phyloP scores from a whole-genome alignment of 495 filamentous ascomycete species.

The Penicillium coprophilum region DNA sequence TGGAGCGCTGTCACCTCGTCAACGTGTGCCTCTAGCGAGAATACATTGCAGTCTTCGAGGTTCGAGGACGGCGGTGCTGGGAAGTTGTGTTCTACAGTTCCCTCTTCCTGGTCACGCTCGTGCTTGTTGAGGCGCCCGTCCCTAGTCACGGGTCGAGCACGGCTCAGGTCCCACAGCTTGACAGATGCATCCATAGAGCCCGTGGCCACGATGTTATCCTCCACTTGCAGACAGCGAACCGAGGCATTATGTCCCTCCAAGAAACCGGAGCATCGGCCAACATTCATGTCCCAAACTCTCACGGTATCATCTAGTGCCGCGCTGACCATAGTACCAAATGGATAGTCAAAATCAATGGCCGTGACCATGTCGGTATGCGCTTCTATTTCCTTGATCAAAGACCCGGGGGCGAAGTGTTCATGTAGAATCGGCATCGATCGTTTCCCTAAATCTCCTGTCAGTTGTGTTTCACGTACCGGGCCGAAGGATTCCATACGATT shows the following conservation, averaged over 20 bases:
- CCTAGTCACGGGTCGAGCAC: slow-evolving; percentile 57
- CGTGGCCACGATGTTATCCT: slow-evolving; percentile 93
- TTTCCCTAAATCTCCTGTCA: slow-evolving; percentile 42
- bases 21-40: slow-evolving; percentile 84
- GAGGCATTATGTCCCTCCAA: slow-evolving; percentile 95
- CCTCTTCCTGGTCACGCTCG: slow-evolving; percentile 61
- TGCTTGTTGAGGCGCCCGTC: slow-evolving; percentile 66
- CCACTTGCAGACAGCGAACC: slow-evolving; percentile 87
- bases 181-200: slow-evolving; percentile 96
- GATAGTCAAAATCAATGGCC: slow-evolving; percentile 90
- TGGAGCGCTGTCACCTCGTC: slow-evolving; percentile 93
- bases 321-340: slow-evolving; percentile 94
- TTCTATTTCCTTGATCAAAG: slow-evolving; percentile 80
- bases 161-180: slow-evolving; percentile 86
- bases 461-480: background rate
- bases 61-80: slow-evolving; percentile 62
- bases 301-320: slow-evolving; percentile 94
- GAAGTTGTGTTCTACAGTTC: slow-evolving; percentile 54
- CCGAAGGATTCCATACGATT: slow-evolving; percentile 39
- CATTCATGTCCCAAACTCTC: slow-evolving; percentile 95
- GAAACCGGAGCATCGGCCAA: slow-evolving; percentile 83
- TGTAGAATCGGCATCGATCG: slow-evolving; percentile 94
- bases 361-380: slow-evolving; percentile 90
- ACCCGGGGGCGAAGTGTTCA: slow-evolving; percentile 91
- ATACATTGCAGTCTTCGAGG: slow-evolving; percentile 84